Conservation (phyloP, 306 rosid genomes). For the Luffa acutangula region DNA sequence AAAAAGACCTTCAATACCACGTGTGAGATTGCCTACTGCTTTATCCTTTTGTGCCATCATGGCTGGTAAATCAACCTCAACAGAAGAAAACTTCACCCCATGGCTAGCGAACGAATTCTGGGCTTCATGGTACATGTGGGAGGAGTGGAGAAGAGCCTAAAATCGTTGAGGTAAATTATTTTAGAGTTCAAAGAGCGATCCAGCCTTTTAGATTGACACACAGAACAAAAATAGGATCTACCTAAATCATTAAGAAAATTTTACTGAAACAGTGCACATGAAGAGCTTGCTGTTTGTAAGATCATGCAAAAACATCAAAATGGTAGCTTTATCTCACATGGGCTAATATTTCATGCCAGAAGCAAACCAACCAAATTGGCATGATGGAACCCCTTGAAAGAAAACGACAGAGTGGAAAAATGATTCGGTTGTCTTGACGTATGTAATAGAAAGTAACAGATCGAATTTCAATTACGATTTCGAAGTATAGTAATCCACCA, state of each 20-base stretch:
- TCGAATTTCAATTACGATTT: not conserved
- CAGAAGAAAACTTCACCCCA: conserved; percentile 66
- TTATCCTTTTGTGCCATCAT: conserved; percentile 90
- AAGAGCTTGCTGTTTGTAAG: not conserved
- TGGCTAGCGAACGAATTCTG: conserved; percentile 66
- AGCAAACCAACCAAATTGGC: not conserved
- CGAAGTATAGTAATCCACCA: not conserved
- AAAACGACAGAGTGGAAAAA: not conserved
- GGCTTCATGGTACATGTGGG: conserved; percentile 95
- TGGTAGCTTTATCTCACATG: not conserved
- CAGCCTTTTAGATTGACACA: not conserved
- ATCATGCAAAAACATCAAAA: not conserved
- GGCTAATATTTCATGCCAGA: not conserved
- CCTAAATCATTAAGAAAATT: not conserved
- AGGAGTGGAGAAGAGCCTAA: conserved; percentile 90
- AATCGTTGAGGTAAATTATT: conserved; percentile 9
- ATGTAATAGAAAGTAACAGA: not conserved
- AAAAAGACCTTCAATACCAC: conserved; percentile 88
- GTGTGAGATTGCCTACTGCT: conserved; percentile 73
- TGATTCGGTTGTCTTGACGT: not conserved
- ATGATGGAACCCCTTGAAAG: not conserved
- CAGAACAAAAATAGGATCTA: not conserved
- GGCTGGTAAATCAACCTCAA: conserved; percentile 83
- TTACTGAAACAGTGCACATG: not conserved
- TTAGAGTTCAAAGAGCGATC: not conserved